Percentiles rank a stretch among this genome's conserved stretches.
Evolutionary conservation across 768 basidiomycete genomes (phyloP).

Genomic region (Lactarius trivialis): DNA sequence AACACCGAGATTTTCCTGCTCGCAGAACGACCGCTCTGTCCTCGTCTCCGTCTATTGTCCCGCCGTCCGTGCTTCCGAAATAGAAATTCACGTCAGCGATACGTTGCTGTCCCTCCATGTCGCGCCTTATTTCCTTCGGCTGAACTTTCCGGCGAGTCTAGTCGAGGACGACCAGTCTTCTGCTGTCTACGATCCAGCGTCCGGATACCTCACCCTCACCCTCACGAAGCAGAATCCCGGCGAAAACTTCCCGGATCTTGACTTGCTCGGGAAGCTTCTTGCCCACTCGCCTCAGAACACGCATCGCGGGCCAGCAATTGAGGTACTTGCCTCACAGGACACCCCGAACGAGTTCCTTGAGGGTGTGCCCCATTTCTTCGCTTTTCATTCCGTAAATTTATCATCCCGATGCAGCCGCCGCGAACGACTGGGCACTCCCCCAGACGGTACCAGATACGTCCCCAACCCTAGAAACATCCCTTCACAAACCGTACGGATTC

Average conservation of each 20-base stretch:
- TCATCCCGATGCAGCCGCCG: conserved; percentile 45
- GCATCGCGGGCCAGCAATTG: conserved; percentile 40
- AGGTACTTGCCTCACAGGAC: conserved; percentile 40
- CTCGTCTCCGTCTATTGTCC: conserved; percentile 62
- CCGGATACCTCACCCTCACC: conserved; percentile 72
- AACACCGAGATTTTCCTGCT: conserved; percentile 68
- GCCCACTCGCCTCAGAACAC: conserved; percentile 48
- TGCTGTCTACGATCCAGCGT: conserved; percentile 67
- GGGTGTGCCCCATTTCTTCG: conserved; percentile 34
- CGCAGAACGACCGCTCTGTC: conserved; percentile 52
- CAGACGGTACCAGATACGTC: conserved; percentile 48
- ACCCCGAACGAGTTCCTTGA: conserved; percentile 40
- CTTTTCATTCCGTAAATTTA: neutral
- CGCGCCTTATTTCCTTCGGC: conserved; percentile 78
- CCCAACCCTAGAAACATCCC: conserved; percentile 35
- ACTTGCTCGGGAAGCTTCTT: conserved; percentile 69
- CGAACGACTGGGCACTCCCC: conserved; percentile 74
- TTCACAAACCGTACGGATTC: conserved; percentile 64
- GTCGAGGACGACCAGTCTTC: conserved; percentile 64
- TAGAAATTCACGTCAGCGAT: conserved; percentile 71
- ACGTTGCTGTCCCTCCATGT: conserved; percentile 66
- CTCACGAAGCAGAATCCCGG: conserved; percentile 63
- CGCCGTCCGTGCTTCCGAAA: conserved; percentile 65
- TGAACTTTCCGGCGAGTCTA: conserved; percentile 62
- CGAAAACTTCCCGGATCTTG: conserved; percentile 68